Evolutionary conservation across 441 rosid genomes (phyloP), one percentile per base, ranked within the genome.

Genomic region (Populus hybrid): DNA sequence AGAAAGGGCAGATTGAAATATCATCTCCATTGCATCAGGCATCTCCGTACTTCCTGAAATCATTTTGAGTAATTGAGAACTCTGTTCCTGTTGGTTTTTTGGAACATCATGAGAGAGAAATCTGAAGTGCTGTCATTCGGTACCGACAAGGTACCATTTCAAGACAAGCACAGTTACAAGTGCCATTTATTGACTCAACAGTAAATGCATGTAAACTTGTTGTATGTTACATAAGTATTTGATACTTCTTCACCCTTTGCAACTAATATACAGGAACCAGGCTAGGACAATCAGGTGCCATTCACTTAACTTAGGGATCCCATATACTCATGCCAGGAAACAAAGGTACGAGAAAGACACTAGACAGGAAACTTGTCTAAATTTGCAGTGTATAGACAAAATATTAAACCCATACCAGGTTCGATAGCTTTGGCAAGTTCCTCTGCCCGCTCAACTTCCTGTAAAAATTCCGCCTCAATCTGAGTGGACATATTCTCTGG

Each of bases 21-120:
- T 92, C 1, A 84, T 85, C 93, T 95, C 98, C 97, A 95, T 92
- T 63, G 98, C 94, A 87, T 95, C 97, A 21, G 98, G 99, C 99
- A 95, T 90, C 85, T 83, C 87, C 50, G 83, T 79, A 79, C 80
- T 86, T 82, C 94, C 99, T 95, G 87, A 83, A 85, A 81, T 75
- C 28, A 76, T 19, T 64, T 69, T 70, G 35, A 68, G 72, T 67
- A 77, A 74, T 14, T 23, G n/a, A 7, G 28, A 50, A 30, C 18
- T 71, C 35, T 42, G 50, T 2, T 35, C 19, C 19, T 46, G 18
- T 46, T 0, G 19, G 19, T 46, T 46, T 46, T 46, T 46, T 46
- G 57, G 12, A 46, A 40, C 50, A 40, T 46, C 19, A 46, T 1
- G 19, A 46, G 16, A 46, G 14, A 46, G 19, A 46, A 14, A 46